Conservation (phyloP, 768 basidiomycete genomes). For the Paxillus ammoniavirescens region DNA sequence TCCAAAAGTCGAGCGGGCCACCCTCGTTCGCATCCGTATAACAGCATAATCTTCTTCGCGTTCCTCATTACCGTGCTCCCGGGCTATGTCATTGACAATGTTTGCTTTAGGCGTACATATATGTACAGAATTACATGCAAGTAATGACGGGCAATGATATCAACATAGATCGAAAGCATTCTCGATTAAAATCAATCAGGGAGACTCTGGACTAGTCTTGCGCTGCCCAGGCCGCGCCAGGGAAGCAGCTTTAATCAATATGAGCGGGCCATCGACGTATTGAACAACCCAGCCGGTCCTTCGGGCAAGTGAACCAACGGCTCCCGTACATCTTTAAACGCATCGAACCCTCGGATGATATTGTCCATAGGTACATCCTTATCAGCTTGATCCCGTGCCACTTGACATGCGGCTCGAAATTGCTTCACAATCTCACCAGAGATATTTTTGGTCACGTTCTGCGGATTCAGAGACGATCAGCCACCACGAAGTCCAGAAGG, state of each 20-base stretch:
- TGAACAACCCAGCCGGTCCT: background rate
- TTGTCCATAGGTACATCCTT: conserved; percentile 90
- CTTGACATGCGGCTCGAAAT: conserved; percentile 4
- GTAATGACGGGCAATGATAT: too few species aligned
- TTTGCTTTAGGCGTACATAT: too few species aligned
- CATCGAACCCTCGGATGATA: conserved; percentile 20
- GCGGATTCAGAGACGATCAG: background rate
- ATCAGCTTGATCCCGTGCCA: conserved; percentile 72
- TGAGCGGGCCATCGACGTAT: background rate
- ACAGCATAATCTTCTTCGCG: too few species aligned
- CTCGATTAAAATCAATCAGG: too few species aligned
- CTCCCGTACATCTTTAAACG: background rate
- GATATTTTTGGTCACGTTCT: conserved; percentile 24
- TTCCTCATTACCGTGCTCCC: too few species aligned
- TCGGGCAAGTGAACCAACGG: background rate
- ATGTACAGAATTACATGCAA: too few species aligned
- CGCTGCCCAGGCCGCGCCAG: too few species aligned
- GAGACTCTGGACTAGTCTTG: too few species aligned
- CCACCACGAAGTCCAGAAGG: background rate
- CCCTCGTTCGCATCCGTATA: too few species aligned
- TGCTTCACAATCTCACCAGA: background rate
- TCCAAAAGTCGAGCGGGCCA: too few species aligned
- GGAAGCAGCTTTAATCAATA: background rate
- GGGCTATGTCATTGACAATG: too few species aligned
- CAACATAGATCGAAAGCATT: too few species aligned